These are phyloP conservation scores for Cladorrhinum samala DNA, from an alignment of 495 filamentous ascomycete genomes.

Conservation along the genomic window DNA sequence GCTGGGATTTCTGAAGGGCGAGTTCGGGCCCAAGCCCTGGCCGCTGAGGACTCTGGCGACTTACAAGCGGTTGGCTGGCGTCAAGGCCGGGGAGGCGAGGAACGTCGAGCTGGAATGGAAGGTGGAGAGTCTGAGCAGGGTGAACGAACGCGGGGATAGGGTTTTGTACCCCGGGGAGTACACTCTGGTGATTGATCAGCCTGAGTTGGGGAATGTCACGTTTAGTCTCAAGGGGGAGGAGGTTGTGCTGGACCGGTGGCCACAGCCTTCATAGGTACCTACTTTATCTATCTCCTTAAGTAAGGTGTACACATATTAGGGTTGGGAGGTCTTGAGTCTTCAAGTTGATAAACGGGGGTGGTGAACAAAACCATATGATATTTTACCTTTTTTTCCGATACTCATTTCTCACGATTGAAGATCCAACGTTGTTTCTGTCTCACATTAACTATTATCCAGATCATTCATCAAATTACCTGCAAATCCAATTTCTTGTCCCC, in stretches of 20 bases:
- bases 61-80: constrained; percentile 46
- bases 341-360: too few species aligned
- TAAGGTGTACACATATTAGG: too few species aligned
- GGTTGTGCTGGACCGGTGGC: constrained; percentile 20
- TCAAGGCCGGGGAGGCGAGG: constrained; percentile 35
- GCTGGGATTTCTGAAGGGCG: constrained; percentile 50
- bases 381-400: too few species aligned
- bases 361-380: too few species aligned
- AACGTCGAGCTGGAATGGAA: constrained; percentile 45
- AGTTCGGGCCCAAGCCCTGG: constrained; percentile 52
- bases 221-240: constrained; percentile 42
- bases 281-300: too few species aligned
- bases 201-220: constrained; percentile 25
- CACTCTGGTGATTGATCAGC: constrained; percentile 50
- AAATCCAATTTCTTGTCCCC: too few species aligned
- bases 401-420: too few species aligned
- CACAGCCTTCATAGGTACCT: too few species aligned
- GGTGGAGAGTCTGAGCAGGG: constrained; percentile 53
- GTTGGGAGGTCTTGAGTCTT: too few species aligned
- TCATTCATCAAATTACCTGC: too few species aligned
- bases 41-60: constrained; percentile 59
- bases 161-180: constrained; percentile 63
- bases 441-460: too few species aligned
- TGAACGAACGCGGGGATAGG: constrained; percentile 51
- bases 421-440: too few species aligned